Conservation (phyloP, 305 asterid genomes). For the Fraxinus sp. region DNA sequence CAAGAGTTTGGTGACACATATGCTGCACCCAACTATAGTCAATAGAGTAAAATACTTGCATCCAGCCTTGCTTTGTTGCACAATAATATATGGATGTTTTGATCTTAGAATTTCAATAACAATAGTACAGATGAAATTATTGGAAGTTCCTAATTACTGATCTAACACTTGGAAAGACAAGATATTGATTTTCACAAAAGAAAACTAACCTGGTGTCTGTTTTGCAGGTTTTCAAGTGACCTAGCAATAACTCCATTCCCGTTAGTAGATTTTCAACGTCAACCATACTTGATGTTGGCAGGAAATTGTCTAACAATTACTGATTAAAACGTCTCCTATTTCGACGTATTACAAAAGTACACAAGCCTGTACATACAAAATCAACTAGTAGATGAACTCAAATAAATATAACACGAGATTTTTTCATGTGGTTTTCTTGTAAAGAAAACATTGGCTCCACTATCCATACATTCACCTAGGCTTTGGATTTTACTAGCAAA, state of each 20-base stretch:
- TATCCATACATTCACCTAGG: slow-evolving; percentile 7
- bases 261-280: neutral
- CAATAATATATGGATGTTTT: neutral
- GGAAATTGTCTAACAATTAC: neutral
- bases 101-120: neutral
- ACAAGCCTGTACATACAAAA: neutral
- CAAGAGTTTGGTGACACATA: neutral
- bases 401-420: neutral
- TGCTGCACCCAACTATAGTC: neutral
- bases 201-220: neutral
- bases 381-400: slow-evolving; percentile 13
- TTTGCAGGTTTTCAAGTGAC: neutral
- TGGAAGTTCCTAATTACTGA: neutral
- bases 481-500: slow-evolving; percentile 13
- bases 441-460: slow-evolving; percentile 8
- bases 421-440: slow-evolving; percentile 5
- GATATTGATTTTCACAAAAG: neutral
- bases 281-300: neutral
- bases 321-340: neutral
- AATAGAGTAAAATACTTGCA: neutral
- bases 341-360: too few relatives aligned
- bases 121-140: neutral
- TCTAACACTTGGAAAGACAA: neutral
- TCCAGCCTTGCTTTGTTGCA: neutral
- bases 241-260: slow-evolving; percentile 1